A percentile compares a stretch with the other conserved stretches of the same genome.
Evolutionary conservation across 805 yeast genomes (phyloP).

Genomic region (Lachancea nothofagi): DNA sequence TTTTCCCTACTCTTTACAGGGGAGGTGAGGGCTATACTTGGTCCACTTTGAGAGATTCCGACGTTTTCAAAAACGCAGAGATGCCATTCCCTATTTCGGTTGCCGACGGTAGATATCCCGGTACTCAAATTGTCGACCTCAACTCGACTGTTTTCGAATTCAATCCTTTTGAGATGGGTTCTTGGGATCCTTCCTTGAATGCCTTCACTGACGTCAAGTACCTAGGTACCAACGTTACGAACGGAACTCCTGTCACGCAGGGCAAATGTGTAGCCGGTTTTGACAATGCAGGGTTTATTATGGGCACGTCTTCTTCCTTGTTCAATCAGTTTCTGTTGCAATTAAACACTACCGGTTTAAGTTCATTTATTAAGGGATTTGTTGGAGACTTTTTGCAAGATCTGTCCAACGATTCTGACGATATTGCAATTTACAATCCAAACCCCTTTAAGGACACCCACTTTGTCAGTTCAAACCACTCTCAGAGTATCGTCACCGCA

Average conservation of each 20-base stretch:
- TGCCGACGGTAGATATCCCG: constrained; percentile 63
- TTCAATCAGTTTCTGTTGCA: constrained; percentile 65
- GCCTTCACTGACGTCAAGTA: constrained; percentile 64
- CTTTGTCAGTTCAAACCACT: constrained; percentile 29
- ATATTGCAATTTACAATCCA: constrained; percentile 64
- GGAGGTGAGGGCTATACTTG: constrained; percentile 63
- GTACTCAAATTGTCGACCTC: constrained; percentile 46
- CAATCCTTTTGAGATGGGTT: constrained; percentile 71
- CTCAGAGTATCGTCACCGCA: constrained; percentile 37
- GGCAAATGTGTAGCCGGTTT: constrained; percentile 62
- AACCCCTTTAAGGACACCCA: constrained; percentile 59
- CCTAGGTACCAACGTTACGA: constrained; percentile 58
- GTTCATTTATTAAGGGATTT: constrained; percentile 44
- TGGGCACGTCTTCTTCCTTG: constrained; percentile 79
- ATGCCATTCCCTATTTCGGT: constrained; percentile 73
- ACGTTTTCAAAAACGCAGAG: constrained; percentile 52
- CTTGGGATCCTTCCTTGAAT: constrained; percentile 76
- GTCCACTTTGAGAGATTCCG: constrained; percentile 54
- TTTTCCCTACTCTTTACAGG: constrained; percentile 54
- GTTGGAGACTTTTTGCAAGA: constrained; percentile 41
- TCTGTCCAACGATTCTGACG: constrained; percentile 49
- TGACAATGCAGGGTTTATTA: constrained; percentile 75
- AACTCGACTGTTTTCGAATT: constrained; percentile 69
- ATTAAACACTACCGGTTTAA: constrained; percentile 48
- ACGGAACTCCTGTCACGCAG: constrained; percentile 50